phyloP scores from a whole-genome alignment of 441 rosid species.

The Corymbia citriodora region DNA sequence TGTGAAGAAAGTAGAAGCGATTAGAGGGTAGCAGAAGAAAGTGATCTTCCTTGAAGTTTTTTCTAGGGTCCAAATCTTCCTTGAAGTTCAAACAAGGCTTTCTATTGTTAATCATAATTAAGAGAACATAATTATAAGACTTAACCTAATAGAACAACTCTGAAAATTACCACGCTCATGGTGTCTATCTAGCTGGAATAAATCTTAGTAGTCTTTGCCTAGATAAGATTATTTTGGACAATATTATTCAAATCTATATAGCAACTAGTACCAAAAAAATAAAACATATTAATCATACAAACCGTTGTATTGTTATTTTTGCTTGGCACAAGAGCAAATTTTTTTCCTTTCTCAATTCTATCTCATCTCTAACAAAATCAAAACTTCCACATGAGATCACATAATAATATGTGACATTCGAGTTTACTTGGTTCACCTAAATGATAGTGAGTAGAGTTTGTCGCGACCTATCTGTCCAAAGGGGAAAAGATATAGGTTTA shows the following conservation, averaged over 20 bases:
- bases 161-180: not conserved
- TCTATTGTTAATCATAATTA: not conserved
- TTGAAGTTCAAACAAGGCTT: not conserved
- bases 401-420: not conserved
- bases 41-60: not conserved
- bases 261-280: fast-evolving
- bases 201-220: not conserved
- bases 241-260: not conserved
- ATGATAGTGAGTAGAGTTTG: not conserved
- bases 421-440: not conserved
- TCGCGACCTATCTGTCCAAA: no score
- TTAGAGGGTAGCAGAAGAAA: no score
- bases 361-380: not conserved
- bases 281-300: not conserved
- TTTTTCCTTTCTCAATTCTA: not conserved
- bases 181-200: not conserved
- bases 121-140: not conserved
- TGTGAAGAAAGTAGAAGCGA: no score
- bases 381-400: not conserved
- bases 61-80: not conserved
- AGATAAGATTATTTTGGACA: not conserved
- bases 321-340: no score
- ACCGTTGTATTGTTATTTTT: fast-evolving
- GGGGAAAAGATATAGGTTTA: no score
- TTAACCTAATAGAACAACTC: not conserved